These are phyloP conservation scores for Mucor circinelloides DNA, from an alignment of 371 early-diverging fungal genomes.

Conservation along the genomic window DNA sequence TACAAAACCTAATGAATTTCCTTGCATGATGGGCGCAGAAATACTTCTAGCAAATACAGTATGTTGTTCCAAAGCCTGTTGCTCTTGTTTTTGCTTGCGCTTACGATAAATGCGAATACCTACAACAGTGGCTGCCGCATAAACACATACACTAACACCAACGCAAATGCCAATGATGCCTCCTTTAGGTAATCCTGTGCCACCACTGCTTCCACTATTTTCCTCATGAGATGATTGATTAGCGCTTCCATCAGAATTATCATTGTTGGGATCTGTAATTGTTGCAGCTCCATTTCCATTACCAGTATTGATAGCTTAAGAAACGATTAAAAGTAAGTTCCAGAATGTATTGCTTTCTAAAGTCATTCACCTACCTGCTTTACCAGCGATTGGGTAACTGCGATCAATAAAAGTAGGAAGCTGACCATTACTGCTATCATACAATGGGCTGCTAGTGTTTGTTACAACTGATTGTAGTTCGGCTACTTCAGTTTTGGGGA, in stretches of 20 bases:
- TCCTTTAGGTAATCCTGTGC: constrained; percentile 32
- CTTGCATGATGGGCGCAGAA: constrained; percentile 25
- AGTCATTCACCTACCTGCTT: not conserved
- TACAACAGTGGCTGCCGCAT: constrained; percentile 42
- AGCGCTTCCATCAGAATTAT: not conserved
- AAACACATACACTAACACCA: constrained; percentile 38
- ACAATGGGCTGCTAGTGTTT: constrained; percentile 24
- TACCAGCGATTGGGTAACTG: constrained; percentile 17
- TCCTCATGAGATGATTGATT: not conserved
- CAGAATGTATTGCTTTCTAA: not conserved
- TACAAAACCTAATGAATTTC: constrained; percentile 4
- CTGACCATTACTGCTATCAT: constrained; percentile 37
- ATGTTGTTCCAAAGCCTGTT: constrained; percentile 33
- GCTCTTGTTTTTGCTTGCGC: constrained; percentile 24
- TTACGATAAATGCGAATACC: constrained; percentile 38
- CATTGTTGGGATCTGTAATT: constrained; percentile 2
- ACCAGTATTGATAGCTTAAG: not conserved
- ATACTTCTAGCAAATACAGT: constrained; percentile 35
- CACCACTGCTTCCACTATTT: not conserved
- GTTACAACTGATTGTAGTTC: constrained; percentile 23
- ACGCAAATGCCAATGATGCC: constrained; percentile 47
- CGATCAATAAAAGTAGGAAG: constrained; percentile 39
- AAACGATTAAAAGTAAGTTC: not conserved
- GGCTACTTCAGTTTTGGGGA: constrained; percentile 24
- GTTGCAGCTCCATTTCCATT: not conserved